phyloP scores from a whole-genome alignment of 306 rosid species.

The Cicer pinnatifidum region DNA sequence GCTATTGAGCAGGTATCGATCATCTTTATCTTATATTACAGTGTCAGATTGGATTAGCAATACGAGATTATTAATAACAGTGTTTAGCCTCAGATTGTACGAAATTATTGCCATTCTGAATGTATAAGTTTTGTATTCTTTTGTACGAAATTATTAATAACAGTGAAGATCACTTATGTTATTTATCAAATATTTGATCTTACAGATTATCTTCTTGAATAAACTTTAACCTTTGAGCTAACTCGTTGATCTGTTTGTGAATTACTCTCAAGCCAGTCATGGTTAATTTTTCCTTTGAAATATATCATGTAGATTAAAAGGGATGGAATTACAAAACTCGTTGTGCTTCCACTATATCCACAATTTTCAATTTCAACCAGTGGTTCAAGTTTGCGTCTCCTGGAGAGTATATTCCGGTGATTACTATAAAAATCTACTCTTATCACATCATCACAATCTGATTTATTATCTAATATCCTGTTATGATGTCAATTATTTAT shows the following conservation, averaged over 20 bases:
- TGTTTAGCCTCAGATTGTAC: not conserved
- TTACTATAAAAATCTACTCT: slow-evolving; percentile 6
- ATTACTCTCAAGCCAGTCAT: slow-evolving; percentile 13
- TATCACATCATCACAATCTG: slow-evolving; percentile 22
- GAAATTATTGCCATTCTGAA: slow-evolving; percentile 27
- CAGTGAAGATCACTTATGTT: slow-evolving; percentile 6
- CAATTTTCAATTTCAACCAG: slow-evolving; percentile 99
- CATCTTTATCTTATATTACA: slow-evolving; percentile 12
- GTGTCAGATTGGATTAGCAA: slow-evolving; percentile 16
- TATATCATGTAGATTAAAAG: slow-evolving; percentile 69
- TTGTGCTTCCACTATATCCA: slow-evolving; percentile 99
- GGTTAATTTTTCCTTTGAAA: slow-evolving; percentile 38
- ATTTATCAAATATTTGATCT: slow-evolving; percentile 27
- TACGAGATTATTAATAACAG: not conserved
- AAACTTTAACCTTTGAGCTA: slow-evolving; percentile 5
- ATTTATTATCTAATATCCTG: slow-evolving; percentile 31
- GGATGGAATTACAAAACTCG: slow-evolving; percentile 90
- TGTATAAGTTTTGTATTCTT: slow-evolving; percentile 16
- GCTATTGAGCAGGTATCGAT: slow-evolving; percentile 79
- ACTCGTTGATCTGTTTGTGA: not conserved
- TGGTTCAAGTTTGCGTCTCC: slow-evolving; percentile 93
- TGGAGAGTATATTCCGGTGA: slow-evolving; percentile 97
- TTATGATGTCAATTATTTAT: slow-evolving; percentile 38
- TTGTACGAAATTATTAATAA: not conserved
- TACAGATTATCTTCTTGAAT: slow-evolving; percentile 32